A percentile compares a stretch with the other conserved stretches of the same genome.
phyloP scores from a whole-genome alignment of 257 asterid genomes.

The Cordia subcordata region DNA sequence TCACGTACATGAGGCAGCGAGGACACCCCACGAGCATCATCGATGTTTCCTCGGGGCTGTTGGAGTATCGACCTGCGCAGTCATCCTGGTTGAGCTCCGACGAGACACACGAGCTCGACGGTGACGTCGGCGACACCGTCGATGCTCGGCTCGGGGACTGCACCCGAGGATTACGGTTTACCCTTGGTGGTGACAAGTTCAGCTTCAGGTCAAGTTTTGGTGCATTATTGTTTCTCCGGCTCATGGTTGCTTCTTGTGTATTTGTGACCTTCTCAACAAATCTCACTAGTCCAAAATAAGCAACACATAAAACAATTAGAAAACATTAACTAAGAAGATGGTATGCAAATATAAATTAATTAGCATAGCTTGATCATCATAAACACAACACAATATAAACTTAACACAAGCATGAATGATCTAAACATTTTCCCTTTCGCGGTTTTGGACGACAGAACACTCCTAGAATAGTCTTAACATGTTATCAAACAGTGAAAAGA shows the following conservation, averaged over 20 bases:
- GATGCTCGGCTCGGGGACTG: conserved; percentile 35
- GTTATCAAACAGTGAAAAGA: too few species aligned
- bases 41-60: conserved; percentile 49
- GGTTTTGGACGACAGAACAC: too few species aligned
- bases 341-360: too few species aligned
- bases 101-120: conserved; percentile 51
- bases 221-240: conserved; percentile 31
- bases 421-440: too few species aligned
- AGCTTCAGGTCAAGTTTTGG: conserved; percentile 40
- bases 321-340: too few species aligned
- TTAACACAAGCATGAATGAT: too few species aligned
- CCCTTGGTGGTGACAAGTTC: conserved; percentile 44
- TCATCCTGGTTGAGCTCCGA: conserved; percentile 58
- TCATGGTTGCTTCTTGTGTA: conserved; percentile 23
- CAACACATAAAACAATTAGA: too few species aligned
- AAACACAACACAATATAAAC: too few species aligned
- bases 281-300: too few species aligned
- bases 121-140: conserved; percentile 34
- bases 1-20: conserved; percentile 82
- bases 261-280: too few species aligned
- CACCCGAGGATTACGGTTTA: conserved; percentile 4
- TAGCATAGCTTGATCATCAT: too few species aligned
- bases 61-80: conserved; percentile 33
- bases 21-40: conserved; percentile 59
- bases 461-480: too few species aligned